Conservation (phyloP, 164 flowering plant species). For the Malania oleifera region DNA sequence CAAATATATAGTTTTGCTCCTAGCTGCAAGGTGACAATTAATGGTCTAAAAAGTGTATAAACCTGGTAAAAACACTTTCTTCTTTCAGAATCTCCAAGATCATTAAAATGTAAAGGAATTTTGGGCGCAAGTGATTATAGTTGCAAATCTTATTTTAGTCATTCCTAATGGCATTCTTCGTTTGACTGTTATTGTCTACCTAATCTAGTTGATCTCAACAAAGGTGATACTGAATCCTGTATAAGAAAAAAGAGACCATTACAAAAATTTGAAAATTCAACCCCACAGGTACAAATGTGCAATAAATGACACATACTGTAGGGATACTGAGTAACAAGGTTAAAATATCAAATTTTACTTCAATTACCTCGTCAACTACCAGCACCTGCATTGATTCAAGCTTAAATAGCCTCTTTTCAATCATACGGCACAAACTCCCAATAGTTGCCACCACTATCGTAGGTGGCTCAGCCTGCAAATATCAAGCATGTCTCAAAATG, state of each 20-base stretch:
- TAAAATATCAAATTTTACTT: background rate
- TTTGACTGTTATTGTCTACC: no score
- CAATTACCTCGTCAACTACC: slow-evolving; percentile 84
- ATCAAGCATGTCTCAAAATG: slow-evolving; percentile 7
- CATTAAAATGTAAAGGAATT: no score
- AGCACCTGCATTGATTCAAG: slow-evolving; percentile 67
- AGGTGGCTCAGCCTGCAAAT: slow-evolving; percentile 87
- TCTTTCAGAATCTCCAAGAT: no score
- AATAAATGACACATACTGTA: background rate
- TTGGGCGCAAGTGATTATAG: background rate
- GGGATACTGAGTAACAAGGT: background rate
- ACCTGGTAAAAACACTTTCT: no score
- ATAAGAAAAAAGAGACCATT: no score
- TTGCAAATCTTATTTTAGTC: background rate
- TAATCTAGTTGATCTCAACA: no score
- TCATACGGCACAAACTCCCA: slow-evolving; percentile 76
- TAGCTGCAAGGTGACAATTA: no score
- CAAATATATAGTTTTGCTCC: no score
- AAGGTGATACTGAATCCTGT: no score
- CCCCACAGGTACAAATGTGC: no score
- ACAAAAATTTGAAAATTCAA: no score
- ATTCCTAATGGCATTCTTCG: background rate
- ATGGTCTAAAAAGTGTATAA: no score
- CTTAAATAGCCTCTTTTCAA: slow-evolving; percentile 59
- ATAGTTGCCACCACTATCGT: slow-evolving; percentile 80